Base-by-base conservation (phyloP, 2,329 filamentous ascomycete genomes). In the Aspergillus bombycis region DNA sequence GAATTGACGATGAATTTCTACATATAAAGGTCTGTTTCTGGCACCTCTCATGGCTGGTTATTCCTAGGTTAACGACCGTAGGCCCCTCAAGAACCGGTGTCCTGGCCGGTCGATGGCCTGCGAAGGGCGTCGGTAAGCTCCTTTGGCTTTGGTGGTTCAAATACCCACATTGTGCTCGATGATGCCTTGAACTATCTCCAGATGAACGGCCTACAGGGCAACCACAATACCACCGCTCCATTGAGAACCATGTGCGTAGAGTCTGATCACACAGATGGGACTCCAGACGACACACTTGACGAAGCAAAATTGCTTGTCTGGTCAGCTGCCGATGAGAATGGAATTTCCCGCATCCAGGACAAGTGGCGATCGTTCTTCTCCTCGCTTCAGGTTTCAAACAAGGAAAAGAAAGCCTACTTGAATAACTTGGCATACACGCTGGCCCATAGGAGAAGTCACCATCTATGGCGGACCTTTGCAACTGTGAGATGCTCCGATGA, bases 111-210 rank as follows among this genome's bases (percentile, higher is more conserved):
- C 5, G 30, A 34, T 9, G 21, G 16, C 12, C 14, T 57, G 45
- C 30, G 46, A 28, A 50, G 61, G 11, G 55, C 62, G 4, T 62
- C 62, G 4, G 36, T 64, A 30, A 62, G 34, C 30, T 45, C 46
- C 32, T 61, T 61, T 36, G 55, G 59, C 1, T 62, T 32, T 36
- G 62, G 62, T 6, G 59, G 62, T 6, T 23, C 62, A 2, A 64
- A 64, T 38, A 46, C 26, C 6, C 62, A 64, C 48, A 36, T 61
- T 28, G 43, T 63, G 9, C 1, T 63, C 0, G 58, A 60, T 4
- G 57, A 50, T 28, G 57, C 45, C 43, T 34, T 52, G 48, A 52
- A 34, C 30, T 52, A 32, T 9, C 48, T 52, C 28, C 26, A n/a
- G 16, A 30, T 21, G 1, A 19, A 52, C 21, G 48, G 28, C 19